Evolutionary conservation across 306 rosid species (phyloP), one percentile per base, ranked within the genome.

Genomic region (Luffa acutangula): DNA sequence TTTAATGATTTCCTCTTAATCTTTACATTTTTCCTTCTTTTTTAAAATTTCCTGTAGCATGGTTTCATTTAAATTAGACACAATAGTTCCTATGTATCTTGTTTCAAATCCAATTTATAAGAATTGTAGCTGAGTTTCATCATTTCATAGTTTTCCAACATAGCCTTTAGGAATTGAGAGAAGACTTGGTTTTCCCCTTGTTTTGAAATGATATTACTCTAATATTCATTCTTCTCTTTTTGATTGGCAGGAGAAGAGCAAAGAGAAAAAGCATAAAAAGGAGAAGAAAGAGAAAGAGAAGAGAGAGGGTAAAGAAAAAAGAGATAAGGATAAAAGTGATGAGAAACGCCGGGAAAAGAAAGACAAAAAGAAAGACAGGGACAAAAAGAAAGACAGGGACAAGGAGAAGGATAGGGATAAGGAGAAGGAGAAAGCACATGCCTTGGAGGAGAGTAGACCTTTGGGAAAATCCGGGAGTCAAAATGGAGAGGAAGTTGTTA

Each of bases 251-350:
- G 98, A 89, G 85, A 91, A 91, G 80, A 84, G 82, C 18, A 90
- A 79, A 83, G 98, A 93, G 17, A 91, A 82, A 81, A 91, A 89
- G 80, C 89, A 82, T 73, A 95, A 90, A 81, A 91, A 93, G 82
- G 97, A 93, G 54, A 95, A 87, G 82, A 91, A 59, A 84, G 97
- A 88, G 67, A 92, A 85, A 75, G 97, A 90, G 81, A 91, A 88
- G 90, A 88, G 77, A 83, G 97, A 89, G 74, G 82, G 84, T 66
- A 90, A 83, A 82, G 99, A 91, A 65, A 93, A 88, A 83, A 81
- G 90, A 79, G 93, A 90, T 75, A 92, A 87, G 80, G 93, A 92
- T 81, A 92, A 88, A 81, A 88, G 84, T 45, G 93, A 90, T 79
- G 93, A 79, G 89, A 79, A 86, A 72, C 92, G 86, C 79, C 85